These are phyloP conservation scores for Debaryomyces sp. DNA, from an alignment of 1,139 yeast genomes.

Conservation along the genomic window DNA sequence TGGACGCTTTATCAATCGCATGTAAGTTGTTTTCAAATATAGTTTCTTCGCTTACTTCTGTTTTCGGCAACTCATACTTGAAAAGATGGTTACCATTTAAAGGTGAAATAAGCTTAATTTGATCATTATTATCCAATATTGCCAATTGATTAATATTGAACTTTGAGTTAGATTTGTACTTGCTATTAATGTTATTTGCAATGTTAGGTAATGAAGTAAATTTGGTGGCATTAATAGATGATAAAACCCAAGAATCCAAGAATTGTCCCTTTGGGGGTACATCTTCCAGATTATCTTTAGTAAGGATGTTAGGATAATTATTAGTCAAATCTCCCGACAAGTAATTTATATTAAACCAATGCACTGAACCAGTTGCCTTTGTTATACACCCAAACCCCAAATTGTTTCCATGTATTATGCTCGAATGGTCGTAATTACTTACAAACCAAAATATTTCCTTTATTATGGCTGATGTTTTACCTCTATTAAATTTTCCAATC, in stretches of 20 bases:
- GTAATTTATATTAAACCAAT: constrained; percentile 57
- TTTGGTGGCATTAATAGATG: constrained; percentile 34
- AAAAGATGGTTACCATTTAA: constrained; percentile 46
- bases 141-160: constrained; percentile 36
- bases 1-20: constrained; percentile 8
- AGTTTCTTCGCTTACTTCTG: constrained; percentile 14
- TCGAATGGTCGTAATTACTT: constrained; percentile 19
- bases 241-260: constrained; percentile 44
- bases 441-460: constrained; percentile 58
- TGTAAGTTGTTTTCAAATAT: constrained; percentile 4
- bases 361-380: constrained; percentile 60
- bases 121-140: constrained; percentile 36
- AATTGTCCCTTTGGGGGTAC: constrained; percentile 20
- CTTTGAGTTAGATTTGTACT: constrained; percentile 6
- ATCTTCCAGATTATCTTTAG: constrained; percentile 14
- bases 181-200: constrained; percentile 18
- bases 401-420: constrained; percentile 28
- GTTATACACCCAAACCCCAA: constrained; percentile 60
- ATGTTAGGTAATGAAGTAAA: constrained; percentile 35
- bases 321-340: constrained; percentile 35
- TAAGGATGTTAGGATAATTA: constrained; percentile 28
- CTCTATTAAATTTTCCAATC: constrained; percentile 62
- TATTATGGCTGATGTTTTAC: constrained; percentile 63
- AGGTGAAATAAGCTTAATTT: constrained; percentile 45
- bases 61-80: constrained; percentile 48